Base-by-base conservation (phyloP, 805 yeast species). In the Starmerella ratchasimensis region DNA sequence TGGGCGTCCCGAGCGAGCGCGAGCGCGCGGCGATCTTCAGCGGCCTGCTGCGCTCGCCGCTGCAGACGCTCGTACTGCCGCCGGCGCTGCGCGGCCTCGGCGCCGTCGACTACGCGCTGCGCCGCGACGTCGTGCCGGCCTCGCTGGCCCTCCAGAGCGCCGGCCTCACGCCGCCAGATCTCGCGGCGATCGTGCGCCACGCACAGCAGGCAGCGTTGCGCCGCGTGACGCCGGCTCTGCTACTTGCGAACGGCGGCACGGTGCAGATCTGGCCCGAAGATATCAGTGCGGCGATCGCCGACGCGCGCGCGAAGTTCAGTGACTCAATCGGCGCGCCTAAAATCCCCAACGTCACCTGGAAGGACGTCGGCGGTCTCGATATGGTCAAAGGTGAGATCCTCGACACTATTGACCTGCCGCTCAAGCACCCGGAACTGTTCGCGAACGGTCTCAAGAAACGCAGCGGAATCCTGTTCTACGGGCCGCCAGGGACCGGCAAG, bases 401-500 rank as follows among this genome's bases (percentile, higher is more conserved):
- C 56, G 98, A 90, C 53, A 88, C 98, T 0, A 86, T 90, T 43
- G 97, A 88, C 49, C 73, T 88, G 80, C 98, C 98, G 2, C 64
- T 88, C 54, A 83, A 81, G 51, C 86, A 80, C 55, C 97, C 97
- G 0, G 93, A 83, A 48, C 62, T 90, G 39, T 88, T 88, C 59
- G 69, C 75, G 35, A 75, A 76, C 32, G 97, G 97, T 0, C 71
- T 90, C 55, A 88, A 90, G 57, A 88, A 88, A 55, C 69, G 98
- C 58, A 77, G 93, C 52, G 98, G 98, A 34, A 80, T 90, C 27
- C 61, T 90, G 45, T 84, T 90, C 56, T 90, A 90, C 60, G 98
- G 98, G 0, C 98, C 98, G 0, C 98, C 98, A 0, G 98, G 98
- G 18, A 90, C 98, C 0, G 98, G 98, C 49, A 90, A 90, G 56